phyloP scores from a whole-genome alignment of 257 asterid species.

The Ophiorrhiza pumila region DNA sequence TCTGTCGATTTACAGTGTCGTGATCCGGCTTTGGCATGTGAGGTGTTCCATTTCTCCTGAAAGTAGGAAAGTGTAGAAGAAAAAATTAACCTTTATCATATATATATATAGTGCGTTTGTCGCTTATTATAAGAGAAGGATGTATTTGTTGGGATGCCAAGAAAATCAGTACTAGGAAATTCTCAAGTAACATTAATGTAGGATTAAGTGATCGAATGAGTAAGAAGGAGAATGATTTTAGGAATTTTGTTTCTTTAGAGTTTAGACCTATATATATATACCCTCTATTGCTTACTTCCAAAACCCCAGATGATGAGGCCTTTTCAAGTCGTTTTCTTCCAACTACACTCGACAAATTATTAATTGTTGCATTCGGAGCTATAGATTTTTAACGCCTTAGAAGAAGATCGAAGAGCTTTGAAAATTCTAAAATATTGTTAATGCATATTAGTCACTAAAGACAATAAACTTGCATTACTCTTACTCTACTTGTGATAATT shows the following conservation, averaged over 20 bases:
- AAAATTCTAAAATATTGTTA: too few relatives aligned
- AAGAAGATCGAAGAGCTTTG: background rate
- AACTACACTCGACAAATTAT: background rate
- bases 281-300: background rate
- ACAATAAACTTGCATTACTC: too few relatives aligned
- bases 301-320: background rate
- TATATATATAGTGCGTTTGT: background rate
- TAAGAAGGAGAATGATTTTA: background rate
- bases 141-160: slow-evolving; percentile 13
- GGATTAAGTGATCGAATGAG: background rate
- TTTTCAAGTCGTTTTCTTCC: background rate
- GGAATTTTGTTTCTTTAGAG: background rate
- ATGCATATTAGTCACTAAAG: too few relatives aligned
- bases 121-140: slow-evolving; percentile 9
- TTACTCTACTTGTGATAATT: too few relatives aligned
- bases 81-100: slow-evolving; percentile 14
- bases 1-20: background rate
- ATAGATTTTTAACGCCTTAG: background rate
- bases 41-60: slow-evolving; percentile 19
- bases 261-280: background rate
- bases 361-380: background rate
- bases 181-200: background rate
- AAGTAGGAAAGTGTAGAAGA: slow-evolving; percentile 33
- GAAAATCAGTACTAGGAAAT: background rate
- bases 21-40: slow-evolving; percentile 18